Conservation (phyloP, 1,284 basidiomycete genomes). For the Coniophora puteana region DNA sequence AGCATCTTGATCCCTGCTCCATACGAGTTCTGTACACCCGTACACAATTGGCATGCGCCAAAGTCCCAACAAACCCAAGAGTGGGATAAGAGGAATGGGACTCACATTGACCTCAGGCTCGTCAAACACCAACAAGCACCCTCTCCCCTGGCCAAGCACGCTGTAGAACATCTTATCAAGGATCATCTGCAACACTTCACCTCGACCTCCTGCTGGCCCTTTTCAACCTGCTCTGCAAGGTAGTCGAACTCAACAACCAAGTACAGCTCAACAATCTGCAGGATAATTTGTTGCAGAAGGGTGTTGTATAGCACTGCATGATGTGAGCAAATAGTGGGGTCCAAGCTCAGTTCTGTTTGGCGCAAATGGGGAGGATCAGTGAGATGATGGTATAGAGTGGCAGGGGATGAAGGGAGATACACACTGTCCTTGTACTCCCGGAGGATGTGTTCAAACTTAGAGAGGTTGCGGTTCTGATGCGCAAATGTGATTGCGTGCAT, state of each 20-base stretch:
- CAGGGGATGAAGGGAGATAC: constrained; percentile 11
- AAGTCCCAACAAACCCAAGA: no score
- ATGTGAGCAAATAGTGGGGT: constrained; percentile 92
- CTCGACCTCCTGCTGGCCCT: constrained; percentile 91
- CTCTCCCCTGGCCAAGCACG: constrained; percentile 92
- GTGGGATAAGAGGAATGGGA: constrained; percentile 12
- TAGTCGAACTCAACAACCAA: constrained; percentile 88
- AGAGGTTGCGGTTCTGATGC: constrained; percentile 88
- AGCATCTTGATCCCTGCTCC: constrained; percentile 85
- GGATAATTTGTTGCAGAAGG: constrained; percentile 90
- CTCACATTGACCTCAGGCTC: constrained; percentile 79
- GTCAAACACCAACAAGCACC: constrained; percentile 90
- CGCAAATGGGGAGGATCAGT: no score
- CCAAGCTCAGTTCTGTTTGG: constrained; percentile 82
- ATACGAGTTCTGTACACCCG: constrained; percentile 71
- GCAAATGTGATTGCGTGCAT: constrained; percentile 94
- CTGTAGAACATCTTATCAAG: constrained; percentile 93
- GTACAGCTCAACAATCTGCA: constrained; percentile 95
- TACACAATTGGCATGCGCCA: neutral
- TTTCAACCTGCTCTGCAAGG: constrained; percentile 86
- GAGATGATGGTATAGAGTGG: neutral
- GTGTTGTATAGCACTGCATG: constrained; percentile 93
- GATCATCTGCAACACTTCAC: constrained; percentile 99
- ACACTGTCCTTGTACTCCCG: constrained; percentile 84
- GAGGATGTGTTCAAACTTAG: constrained; percentile 86